Percentiles rank a stretch among this genome's conserved stretches.
Evolutionary conservation across 2,329 filamentous ascomycete genomes (phyloP).

Genomic region (Penicillium brevicompactum): DNA sequence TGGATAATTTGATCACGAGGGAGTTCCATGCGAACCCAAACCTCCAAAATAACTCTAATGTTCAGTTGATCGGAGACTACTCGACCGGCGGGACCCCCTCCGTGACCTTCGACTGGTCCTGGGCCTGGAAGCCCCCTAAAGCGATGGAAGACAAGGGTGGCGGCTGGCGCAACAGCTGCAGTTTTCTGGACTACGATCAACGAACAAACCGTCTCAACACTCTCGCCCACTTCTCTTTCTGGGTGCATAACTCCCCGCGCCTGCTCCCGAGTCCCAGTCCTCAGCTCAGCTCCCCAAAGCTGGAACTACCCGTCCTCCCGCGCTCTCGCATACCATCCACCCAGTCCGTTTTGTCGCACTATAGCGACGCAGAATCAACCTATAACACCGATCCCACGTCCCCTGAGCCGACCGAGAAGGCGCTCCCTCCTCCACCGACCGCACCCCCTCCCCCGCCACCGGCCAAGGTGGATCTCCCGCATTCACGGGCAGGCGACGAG

Average conservation of each 20-base stretch:
- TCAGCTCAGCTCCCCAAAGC: conserved; percentile 69
- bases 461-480: conserved; percentile 85
- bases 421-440: conserved; percentile 23
- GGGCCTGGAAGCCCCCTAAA: conserved; percentile 96
- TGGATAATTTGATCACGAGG: conserved; percentile 89
- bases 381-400: conserved; percentile 32
- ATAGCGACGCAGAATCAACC: conserved; percentile 68
- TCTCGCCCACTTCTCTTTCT: conserved; percentile 91
- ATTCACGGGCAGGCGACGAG: conserved; percentile 82
- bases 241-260: conserved; percentile 71
- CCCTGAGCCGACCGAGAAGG: conserved; percentile 32
- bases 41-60: conserved; percentile 94
- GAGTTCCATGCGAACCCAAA: conserved; percentile 98
- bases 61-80: conserved; percentile 91
- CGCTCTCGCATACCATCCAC: conserved; percentile 82
- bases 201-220: conserved; percentile 86
- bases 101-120: conserved; percentile 90
- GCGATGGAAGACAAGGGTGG: conserved; percentile 76
- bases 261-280: conserved; percentile 50
- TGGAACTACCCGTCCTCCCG: conserved; percentile 72
- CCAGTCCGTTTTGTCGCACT: conserved; percentile 81
- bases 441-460: conserved; percentile 35
- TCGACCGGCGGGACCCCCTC: conserved; percentile 79
- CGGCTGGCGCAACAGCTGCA: conserved; percentile 95
- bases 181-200: conserved; percentile 96